Conservation (phyloP, 2,329 filamentous ascomycete species). For the Seiridium cupressi region DNA sequence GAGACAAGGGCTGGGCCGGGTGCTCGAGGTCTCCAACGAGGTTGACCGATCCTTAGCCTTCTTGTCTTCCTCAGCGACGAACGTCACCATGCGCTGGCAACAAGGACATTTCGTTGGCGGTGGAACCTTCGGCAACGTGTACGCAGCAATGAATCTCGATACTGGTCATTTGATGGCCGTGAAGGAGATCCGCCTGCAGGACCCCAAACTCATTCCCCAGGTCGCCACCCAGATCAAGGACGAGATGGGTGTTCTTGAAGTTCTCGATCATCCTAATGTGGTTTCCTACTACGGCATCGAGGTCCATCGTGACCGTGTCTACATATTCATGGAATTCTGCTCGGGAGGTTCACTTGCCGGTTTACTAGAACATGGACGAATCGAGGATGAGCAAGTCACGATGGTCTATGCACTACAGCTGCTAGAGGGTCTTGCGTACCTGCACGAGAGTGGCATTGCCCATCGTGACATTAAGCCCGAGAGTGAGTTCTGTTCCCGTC, state of each 20-base stretch:
- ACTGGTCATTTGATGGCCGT: constrained; percentile 96
- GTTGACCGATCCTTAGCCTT: constrained; percentile 93
- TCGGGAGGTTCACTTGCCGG: constrained; percentile 89
- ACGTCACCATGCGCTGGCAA: constrained; percentile 95
- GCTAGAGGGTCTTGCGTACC: constrained; percentile 87
- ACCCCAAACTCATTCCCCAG: constrained; percentile 91
- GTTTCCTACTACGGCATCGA: constrained; percentile 98
- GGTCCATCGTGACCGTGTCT: constrained; percentile 97
- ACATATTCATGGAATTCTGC: constrained; percentile 99
- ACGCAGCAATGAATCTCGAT: constrained; percentile 95
- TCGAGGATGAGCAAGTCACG: constrained; percentile 96
- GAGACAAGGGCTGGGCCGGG: constrained; percentile 81
- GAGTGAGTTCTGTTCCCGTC: constrained; percentile 57
- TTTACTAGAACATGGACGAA: constrained; percentile 89
- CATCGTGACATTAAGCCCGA: constrained; percentile 98
- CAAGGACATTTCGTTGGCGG: constrained; percentile 98
- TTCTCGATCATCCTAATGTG: constrained; percentile 95
- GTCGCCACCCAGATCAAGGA: constrained; percentile 93
- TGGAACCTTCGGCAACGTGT: constrained; percentile 95
- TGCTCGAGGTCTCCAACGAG: constrained; percentile 92
- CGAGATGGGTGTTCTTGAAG: constrained; percentile 94
- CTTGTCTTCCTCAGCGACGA: constrained; percentile 89
- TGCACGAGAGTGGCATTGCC: constrained; percentile 88
- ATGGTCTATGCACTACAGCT: constrained; percentile 96
- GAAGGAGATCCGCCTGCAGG: constrained; percentile 95